phyloP scores from a whole-genome alignment of 371 early-diverging fungal genomes.

The Conidiobolus incongruus region DNA sequence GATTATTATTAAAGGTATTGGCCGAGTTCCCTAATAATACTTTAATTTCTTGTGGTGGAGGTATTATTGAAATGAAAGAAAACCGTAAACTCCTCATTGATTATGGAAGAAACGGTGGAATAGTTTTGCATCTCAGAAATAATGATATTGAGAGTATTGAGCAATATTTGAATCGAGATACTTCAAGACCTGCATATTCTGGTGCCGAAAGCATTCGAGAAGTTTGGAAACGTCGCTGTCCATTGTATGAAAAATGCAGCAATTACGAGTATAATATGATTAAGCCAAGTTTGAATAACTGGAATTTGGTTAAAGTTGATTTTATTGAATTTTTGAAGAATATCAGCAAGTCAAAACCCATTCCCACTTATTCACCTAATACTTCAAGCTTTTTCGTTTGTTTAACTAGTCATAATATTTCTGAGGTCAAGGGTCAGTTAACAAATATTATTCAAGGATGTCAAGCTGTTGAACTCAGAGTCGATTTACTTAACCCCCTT shows the following conservation, averaged over 20 bases:
- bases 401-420: constrained; percentile 54
- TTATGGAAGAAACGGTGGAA: constrained; percentile 26
- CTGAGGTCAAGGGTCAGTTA: constrained; percentile 19
- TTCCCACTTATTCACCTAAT: constrained; percentile 15
- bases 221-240: constrained; percentile 57
- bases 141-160: constrained; percentile 63
- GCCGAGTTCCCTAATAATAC: constrained; percentile 19
- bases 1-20: constrained; percentile 27
- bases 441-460: constrained; percentile 44
- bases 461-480: constrained; percentile 83
- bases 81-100: constrained; percentile 33
- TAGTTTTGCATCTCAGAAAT: constrained; percentile 55
- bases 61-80: constrained; percentile 69
- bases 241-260: constrained; percentile 56
- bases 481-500: constrained; percentile 45
- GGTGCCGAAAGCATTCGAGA: constrained; percentile 37
- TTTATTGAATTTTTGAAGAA: constrained; percentile 37
- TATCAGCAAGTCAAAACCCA: constrained; percentile 20
- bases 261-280: constrained; percentile 68
- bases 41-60: constrained; percentile 87
- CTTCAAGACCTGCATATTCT: constrained; percentile 60
- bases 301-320: constrained; percentile 42
- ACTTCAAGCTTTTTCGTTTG: constrained; percentile 63
- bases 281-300: too few species aligned
- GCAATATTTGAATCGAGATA: constrained; percentile 51